Conservation (phyloP, 2,329 filamentous ascomycete genomes). For the Diplodia mutila region DNA sequence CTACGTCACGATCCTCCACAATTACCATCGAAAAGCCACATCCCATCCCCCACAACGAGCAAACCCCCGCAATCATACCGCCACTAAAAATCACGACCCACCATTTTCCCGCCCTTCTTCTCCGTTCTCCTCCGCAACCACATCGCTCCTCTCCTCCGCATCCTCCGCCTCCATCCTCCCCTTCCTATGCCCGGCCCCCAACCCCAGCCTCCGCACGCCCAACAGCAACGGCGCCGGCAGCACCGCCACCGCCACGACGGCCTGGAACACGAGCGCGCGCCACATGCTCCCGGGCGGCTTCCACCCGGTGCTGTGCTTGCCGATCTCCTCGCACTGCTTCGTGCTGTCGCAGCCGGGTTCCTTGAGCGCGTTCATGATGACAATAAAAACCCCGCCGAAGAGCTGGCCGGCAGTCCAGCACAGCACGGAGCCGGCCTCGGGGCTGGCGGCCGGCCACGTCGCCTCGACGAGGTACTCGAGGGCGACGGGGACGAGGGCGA, state of each 20-base stretch:
- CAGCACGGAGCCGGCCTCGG: constrained; percentile 81
- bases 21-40: neutral
- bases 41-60: neutral
- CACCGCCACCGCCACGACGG: constrained; percentile 67
- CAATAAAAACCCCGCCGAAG: constrained; percentile 80
- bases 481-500: constrained; percentile 79
- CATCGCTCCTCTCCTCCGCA: constrained; percentile 28
- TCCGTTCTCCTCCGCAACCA: neutral
- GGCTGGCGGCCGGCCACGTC: constrained; percentile 77
- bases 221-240: constrained; percentile 70
- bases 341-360: constrained; percentile 34
- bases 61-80: neutral
- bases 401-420: constrained; percentile 88
- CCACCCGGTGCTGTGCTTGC: constrained; percentile 30
- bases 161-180: constrained; percentile 41
- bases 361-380: constrained; percentile 77
- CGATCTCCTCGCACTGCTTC: constrained; percentile 34
- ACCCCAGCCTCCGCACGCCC: constrained; percentile 66
- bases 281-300: constrained; percentile 73
- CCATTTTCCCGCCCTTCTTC: neutral
- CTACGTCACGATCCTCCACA: neutral
- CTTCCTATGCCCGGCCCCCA: constrained; percentile 34
- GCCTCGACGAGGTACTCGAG: constrained; percentile 88
- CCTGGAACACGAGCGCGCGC: constrained; percentile 75
- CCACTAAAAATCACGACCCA: neutral